phyloP scores from a whole-genome alignment of 768 basidiomycete species.

The Psilocybe sp. region DNA sequence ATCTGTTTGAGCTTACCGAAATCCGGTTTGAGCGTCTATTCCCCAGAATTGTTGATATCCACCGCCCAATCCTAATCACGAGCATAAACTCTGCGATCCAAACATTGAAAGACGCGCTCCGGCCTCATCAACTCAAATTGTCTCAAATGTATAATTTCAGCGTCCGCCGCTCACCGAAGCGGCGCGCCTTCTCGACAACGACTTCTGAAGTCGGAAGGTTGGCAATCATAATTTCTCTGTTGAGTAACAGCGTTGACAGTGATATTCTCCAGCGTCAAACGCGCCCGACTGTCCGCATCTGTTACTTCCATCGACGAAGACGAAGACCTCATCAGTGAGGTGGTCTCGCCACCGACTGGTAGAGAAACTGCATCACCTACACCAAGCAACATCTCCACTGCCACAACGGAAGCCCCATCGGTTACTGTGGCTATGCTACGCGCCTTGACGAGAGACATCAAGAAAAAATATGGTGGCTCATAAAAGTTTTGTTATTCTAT shows the following conservation, averaged over 20 bases:
- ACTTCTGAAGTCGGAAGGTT: conserved; percentile 37
- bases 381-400: conserved; percentile 37
- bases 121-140: conserved; percentile 34
- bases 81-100: conserved; percentile 31
- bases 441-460: conserved; percentile 52
- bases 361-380: conserved; percentile 45
- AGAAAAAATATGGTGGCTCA: conserved; percentile 37
- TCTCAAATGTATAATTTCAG: conserved; percentile 35
- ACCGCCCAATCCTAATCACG: conserved; percentile 22
- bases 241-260: not conserved
- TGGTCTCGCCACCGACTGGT: conserved; percentile 24
- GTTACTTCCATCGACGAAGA: conserved; percentile 27
- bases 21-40: conserved; percentile 24
- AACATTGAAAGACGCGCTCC: conserved; percentile 27
- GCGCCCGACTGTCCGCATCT: conserved; percentile 37
- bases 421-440: conserved; percentile 69
- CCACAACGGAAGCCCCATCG: conserved; percentile 26
- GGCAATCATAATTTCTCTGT: not conserved
- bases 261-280: conserved; percentile 31
- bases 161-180: conserved; percentile 43
- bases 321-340: conserved; percentile 33
- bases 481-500: not conserved
- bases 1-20: conserved; percentile 41
- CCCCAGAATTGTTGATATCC: conserved; percentile 8
- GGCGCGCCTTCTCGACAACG: conserved; percentile 41